Percentiles rank a stretch among this genome's conserved stretches.
phyloP scores from a whole-genome alignment of 495 filamentous ascomycete species.

The Neurospora sp. region DNA sequence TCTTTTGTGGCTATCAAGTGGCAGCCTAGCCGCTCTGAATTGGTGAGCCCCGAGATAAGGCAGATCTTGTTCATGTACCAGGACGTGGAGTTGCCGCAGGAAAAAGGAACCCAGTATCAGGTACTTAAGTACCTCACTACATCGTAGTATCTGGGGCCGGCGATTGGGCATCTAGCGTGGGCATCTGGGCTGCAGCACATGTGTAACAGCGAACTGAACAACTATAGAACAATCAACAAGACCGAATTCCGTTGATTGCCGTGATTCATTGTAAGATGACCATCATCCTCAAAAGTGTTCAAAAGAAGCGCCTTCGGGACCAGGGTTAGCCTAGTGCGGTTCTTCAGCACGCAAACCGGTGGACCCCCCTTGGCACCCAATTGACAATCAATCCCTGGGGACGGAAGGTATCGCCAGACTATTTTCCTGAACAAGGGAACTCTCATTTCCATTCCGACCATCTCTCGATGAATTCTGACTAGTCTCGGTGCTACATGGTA shows the following conservation, averaged over 20 bases:
- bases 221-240: background rate
- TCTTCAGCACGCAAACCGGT: background rate
- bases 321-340: too few relatives aligned
- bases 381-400: background rate
- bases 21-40: background rate
- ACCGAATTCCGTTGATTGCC: background rate
- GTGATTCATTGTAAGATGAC: too few relatives aligned
- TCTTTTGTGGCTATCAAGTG: background rate
- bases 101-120: background rate
- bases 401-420: background rate
- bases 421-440: background rate
- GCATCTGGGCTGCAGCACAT: background rate
- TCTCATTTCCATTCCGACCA: background rate
- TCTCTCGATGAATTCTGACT: background rate
- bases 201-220: background rate
- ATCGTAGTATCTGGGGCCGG: background rate
- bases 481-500: background rate
- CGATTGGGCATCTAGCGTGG: background rate
- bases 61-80: background rate
- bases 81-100: background rate
- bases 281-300: too few relatives aligned
- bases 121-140: background rate
- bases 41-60: background rate
- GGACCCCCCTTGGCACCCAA: background rate
- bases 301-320: too few relatives aligned